These are phyloP conservation scores for Fusarium xylarioides DNA, from an alignment of 2,329 filamentous ascomycete genomes.

Conservation along the genomic window DNA sequence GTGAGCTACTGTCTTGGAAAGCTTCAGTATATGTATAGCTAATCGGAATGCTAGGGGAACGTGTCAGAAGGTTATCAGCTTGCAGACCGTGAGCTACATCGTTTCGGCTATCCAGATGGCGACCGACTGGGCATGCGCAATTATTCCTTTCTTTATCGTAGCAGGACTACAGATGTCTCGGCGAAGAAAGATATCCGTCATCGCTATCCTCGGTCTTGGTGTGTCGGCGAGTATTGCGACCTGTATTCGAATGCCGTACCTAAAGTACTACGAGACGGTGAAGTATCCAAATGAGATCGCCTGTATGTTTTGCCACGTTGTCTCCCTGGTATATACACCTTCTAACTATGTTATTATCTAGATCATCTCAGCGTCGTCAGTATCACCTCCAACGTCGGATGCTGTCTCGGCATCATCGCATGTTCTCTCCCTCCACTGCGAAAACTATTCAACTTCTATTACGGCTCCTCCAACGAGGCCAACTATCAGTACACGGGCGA, in stretches of 20 bases:
- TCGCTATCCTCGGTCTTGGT: conserved; percentile 3
- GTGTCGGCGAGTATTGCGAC: conserved; percentile 4
- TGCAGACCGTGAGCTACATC: conserved; percentile 4
- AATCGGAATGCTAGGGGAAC: neutral
- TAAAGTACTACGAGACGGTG: conserved; percentile 2
- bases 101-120: conserved; percentile 1
- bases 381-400: conserved; percentile 13
- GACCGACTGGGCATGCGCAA: conserved; percentile 5
- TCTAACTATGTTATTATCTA: too few species aligned
- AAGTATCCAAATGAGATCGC: conserved; percentile 10
- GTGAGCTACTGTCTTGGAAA: neutral
- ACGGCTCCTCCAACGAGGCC: neutral
- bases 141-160: conserved; percentile 6
- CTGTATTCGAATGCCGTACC: conserved; percentile 9
- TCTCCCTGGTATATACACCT: too few species aligned
- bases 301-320: neutral
- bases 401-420: conserved; percentile 13
- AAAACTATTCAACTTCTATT: conserved; percentile 8
- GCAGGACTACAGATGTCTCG: conserved; percentile 1
- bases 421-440: neutral
- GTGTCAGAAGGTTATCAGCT: neutral
- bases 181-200: conserved; percentile 3
- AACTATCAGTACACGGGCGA: neutral
- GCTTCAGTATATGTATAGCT: neutral
- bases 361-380: conserved; percentile 17